A percentile compares a stretch with the other conserved stretches of the same genome.
These are phyloP conservation scores for Sphaceloma murrayae DNA, from an alignment of 2,329 filamentous ascomycete genomes.

Conservation along the genomic window DNA sequence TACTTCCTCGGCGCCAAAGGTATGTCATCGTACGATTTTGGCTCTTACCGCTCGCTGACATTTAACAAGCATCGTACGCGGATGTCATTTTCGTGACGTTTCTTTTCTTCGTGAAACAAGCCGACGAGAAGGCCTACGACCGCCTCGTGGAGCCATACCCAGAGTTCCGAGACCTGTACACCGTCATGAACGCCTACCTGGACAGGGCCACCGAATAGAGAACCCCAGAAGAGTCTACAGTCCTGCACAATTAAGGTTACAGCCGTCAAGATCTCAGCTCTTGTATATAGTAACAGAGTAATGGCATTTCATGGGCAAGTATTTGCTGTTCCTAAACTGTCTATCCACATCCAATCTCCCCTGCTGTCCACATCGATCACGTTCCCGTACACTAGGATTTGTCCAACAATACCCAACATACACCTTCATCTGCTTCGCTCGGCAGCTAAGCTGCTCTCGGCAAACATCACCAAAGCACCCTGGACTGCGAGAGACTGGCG, in stretches of 20 bases:
- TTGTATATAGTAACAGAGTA: not conserved
- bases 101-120: not conserved
- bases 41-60: not conserved
- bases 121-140: conserved; percentile 3
- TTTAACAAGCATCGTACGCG: not conserved
- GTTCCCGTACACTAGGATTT: too few species aligned
- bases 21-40: not conserved
- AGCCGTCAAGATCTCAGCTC: not conserved
- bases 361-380: too few species aligned
- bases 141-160: conserved; percentile 1
- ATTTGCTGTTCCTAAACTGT: not conserved
- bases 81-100: conserved; percentile 6
- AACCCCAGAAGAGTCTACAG: not conserved
- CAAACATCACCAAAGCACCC: too few species aligned
- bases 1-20: conserved; percentile 50
- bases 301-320: not conserved
- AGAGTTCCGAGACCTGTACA: conserved; percentile 5
- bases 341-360: not conserved
- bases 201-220: conserved; percentile 1
- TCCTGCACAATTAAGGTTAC: too few species aligned
- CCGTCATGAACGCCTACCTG: not conserved
- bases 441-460: too few species aligned
- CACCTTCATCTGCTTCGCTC: too few species aligned
- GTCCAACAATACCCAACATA: too few species aligned
- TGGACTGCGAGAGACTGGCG: too few species aligned